Conservation (phyloP, 352 stramenopile species). For the Phytophthora multivora region DNA sequence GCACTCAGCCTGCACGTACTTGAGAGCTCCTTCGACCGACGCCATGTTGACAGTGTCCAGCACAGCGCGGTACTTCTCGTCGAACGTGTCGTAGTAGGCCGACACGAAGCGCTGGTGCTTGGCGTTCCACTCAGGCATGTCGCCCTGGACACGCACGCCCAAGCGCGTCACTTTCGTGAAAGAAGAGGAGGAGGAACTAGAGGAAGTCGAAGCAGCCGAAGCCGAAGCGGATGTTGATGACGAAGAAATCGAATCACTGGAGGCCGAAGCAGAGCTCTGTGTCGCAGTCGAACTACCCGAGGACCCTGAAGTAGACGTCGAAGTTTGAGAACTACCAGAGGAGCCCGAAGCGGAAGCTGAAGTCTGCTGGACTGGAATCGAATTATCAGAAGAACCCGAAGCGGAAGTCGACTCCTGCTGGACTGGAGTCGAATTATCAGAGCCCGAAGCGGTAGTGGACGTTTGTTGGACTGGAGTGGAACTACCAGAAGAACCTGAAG, state of each 20-base stretch:
- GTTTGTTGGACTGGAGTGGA: constrained; percentile 1
- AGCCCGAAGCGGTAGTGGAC: background rate
- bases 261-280: constrained; percentile 1
- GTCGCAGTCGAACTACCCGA: background rate
- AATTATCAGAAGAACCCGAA: background rate
- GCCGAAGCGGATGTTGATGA: constrained; percentile 4
- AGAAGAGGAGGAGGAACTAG: constrained; percentile 9
- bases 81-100: constrained; percentile 46
- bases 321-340: background rate
- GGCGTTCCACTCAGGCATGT: constrained; percentile 43
- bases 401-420: background rate
- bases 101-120: constrained; percentile 42
- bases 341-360: background rate
- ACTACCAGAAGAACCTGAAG: constrained; percentile 5
- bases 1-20: constrained; percentile 68
- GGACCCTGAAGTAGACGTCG: constrained; percentile 5
- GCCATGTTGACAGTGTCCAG: constrained; percentile 64
- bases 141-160: constrained; percentile 56
- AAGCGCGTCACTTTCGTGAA: constrained; percentile 50
- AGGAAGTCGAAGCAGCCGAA: constrained; percentile 2
- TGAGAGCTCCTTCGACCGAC: constrained; percentile 60
- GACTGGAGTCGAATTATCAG: background rate
- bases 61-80: constrained; percentile 46
- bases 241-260: background rate
- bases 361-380: background rate